Conservation (phyloP, 805 yeast genomes). For the Yarrowia sp. region DNA sequence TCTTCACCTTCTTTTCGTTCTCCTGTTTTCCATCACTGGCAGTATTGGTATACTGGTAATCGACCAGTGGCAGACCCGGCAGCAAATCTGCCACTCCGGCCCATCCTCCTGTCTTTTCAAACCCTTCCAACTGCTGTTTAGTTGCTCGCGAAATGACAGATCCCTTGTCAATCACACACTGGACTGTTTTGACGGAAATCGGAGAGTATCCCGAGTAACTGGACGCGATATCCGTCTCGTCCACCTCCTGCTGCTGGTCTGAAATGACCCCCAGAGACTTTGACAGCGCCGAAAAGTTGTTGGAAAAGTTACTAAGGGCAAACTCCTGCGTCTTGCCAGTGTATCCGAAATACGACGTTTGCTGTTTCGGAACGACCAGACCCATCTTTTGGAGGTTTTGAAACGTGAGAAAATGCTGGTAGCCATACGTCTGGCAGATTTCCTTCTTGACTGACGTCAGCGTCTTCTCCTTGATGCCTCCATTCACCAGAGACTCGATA, state of each 20-base stretch:
- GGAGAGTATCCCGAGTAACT: slow-evolving; percentile 85
- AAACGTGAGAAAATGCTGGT: slow-evolving; percentile 47
- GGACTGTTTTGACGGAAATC: slow-evolving; percentile 62
- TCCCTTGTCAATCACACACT: slow-evolving; percentile 58
- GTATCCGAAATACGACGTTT: slow-evolving; percentile 35
- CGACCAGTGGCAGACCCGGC: slow-evolving; percentile 27
- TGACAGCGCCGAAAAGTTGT: slow-evolving; percentile 47
- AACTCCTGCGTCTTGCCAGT: neutral
- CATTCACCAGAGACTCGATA: slow-evolving; percentile 58
- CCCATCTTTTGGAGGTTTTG: slow-evolving; percentile 50
- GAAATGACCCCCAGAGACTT: slow-evolving; percentile 37
- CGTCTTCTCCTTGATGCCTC: slow-evolving; percentile 68
- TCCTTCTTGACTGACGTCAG: slow-evolving; percentile 52
- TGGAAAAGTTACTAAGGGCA: slow-evolving; percentile 7
- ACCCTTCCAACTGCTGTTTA: neutral
- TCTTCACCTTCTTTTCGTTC: slow-evolving; percentile 3
- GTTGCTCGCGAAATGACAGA: slow-evolving; percentile 24
- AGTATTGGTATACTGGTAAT: neutral
- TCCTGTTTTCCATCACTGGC: slow-evolving; percentile 33
- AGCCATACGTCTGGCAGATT: slow-evolving; percentile 63
- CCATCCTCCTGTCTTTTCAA: slow-evolving; percentile 37
- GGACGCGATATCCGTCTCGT: slow-evolving; percentile 49
- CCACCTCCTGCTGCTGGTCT: slow-evolving; percentile 37
- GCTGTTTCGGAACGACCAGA: slow-evolving; percentile 42
- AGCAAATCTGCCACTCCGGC: slow-evolving; percentile 42